These are phyloP conservation scores for Xeromyces bisporus DNA, from an alignment of 495 filamentous ascomycete species.

Conservation along the genomic window DNA sequence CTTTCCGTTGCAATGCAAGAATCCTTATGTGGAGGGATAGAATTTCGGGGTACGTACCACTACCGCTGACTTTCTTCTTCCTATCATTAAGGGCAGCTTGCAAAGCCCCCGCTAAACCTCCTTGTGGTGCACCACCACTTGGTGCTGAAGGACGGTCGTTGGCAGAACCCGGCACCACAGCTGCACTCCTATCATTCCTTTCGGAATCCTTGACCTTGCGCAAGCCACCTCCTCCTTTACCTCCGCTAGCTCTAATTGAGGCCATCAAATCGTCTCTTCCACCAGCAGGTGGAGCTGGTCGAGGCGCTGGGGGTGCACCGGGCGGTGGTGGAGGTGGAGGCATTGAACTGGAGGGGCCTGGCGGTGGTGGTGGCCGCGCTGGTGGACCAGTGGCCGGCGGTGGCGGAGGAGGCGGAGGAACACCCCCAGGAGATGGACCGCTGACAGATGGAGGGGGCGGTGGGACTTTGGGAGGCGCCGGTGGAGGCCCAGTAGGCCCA, in stretches of 20 bases:
- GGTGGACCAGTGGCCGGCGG: slow-evolving; percentile 16
- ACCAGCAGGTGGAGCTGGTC: slow-evolving; percentile 33
- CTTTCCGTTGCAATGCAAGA: neutral
- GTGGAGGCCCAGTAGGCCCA: too few relatives aligned
- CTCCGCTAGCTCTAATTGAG: slow-evolving; percentile 64
- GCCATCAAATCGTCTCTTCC: slow-evolving; percentile 56
- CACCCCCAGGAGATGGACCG: slow-evolving; percentile 3
- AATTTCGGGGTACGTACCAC: slow-evolving; percentile 47
- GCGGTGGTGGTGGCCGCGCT: slow-evolving; percentile 36
- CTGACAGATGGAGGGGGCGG: slow-evolving; percentile 8
- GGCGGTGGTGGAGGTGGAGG: slow-evolving; percentile 58
- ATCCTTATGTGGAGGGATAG: neutral
- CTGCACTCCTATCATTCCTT: slow-evolving; percentile 67
- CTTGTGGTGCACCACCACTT: slow-evolving; percentile 36
- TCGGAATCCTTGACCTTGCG: slow-evolving; percentile 66
- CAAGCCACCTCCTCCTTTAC: slow-evolving; percentile 46
- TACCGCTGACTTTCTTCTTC: slow-evolving; percentile 78
- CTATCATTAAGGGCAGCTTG: slow-evolving; percentile 59
- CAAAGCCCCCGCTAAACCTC: slow-evolving; percentile 65
- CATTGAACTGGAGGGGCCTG: slow-evolving; percentile 23
- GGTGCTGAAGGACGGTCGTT: slow-evolving; percentile 34
- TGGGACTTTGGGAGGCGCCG: slow-evolving; percentile 11
- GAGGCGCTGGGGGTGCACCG: slow-evolving; percentile 44
- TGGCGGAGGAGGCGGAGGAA: slow-evolving; percentile 26
- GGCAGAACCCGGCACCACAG: slow-evolving; percentile 41